Evolutionary conservation across 1,284 basidiomycete genomes (phyloP), one percentile per base, ranked within the genome.

Genomic region (Ustilago loliicola): DNA sequence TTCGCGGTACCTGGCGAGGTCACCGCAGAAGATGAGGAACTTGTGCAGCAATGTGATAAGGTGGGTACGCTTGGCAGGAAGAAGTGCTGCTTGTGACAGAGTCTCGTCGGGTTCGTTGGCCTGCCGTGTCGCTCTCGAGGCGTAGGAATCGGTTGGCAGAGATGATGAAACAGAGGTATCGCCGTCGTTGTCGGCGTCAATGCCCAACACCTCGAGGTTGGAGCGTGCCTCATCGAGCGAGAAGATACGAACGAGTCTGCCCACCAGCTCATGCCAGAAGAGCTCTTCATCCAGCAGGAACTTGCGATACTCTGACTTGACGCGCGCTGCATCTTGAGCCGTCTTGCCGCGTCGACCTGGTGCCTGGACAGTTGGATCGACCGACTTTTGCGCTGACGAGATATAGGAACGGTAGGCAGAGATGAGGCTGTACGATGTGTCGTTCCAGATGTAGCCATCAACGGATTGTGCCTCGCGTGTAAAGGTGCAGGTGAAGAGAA

Each of bases 1-100:
- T 84, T 98, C 96, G 69, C 93, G 90, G 87, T 99, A 99, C 36
- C 96, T 90, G 73, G 94, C 93, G 52, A 99, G 91, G 85, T 99
- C 96, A 19, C 96, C 96, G 23, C 97, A 90, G 86, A 92, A 98
- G 32, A 98, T 92, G 57, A 98, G 88, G 3, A 92, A 91, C 87
- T 96, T 97, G 88, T 93, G 93, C 48, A 96, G 88, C 50, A 94
- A 72, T 4, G 91, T 77, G 54, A 83, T 48, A 36, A 84, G 69
- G 19, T 81, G 77, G n/a, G 55, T 48, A 38, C 72, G 59, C 32
- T 83, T 81, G 61, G 71, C 64, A 17, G 82, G 81, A 17, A 80
- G 57, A 32, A 66, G 57, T 10, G 78, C 76, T 10, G 72, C 72
- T 57, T 79, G 66, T 1, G 74, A 68, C 17, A 80, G 59, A 6